Evolutionary conservation across 2,329 filamentous ascomycete species (phyloP), one percentile per base, ranked within the genome.

Genomic region (Fonsecaea pugnacius): DNA sequence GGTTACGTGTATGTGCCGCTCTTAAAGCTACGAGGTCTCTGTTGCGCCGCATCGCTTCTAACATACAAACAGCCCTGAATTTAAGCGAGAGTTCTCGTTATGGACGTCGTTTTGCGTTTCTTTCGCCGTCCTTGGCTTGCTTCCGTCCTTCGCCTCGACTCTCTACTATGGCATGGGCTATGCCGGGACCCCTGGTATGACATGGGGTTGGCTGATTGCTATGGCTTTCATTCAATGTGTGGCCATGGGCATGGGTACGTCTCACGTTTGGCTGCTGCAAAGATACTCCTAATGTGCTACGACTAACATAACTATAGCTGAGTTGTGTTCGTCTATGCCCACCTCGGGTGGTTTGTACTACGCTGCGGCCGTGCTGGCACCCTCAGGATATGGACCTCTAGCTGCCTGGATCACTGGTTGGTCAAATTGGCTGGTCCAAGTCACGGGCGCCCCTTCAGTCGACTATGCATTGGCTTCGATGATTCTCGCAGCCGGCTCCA

Each of bases 61-160:
- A 65, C 18, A n/a, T 55, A 32, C 57, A 48, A 1, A 85, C 74
- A 87, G 85, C 73, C 82, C 85, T 58, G 85, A 87, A 71, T 87
- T 87, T 78, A 87, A 87, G 77, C 82, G 89, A 72, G 89, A 91
- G 71, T 91, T 92, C 74, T 88, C 84, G 1, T 78, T 91, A 14
- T 91, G 88, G 84, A 90, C 89, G 5, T 89, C 88, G 0, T 91
- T 91, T 73, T 90, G 87, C 69, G 88, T 91, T 46, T 88, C 84
- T 60, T 91, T 91, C 74, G 88, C 89, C 6, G 88, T 91, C 10
- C 78, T 91, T 61, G 89, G 89, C 1, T 75, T 91, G 53, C 75
- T 91, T 56, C 89, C 89, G 0, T 89, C 86, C 66, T 90, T 91
- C 71, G 89, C 89, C 1, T 87, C 84, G 67, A 91, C 89, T 0